Evolutionary conservation across 2,329 filamentous ascomycete genomes (phyloP).

Genomic region (Fusarium albosuccineum): DNA sequence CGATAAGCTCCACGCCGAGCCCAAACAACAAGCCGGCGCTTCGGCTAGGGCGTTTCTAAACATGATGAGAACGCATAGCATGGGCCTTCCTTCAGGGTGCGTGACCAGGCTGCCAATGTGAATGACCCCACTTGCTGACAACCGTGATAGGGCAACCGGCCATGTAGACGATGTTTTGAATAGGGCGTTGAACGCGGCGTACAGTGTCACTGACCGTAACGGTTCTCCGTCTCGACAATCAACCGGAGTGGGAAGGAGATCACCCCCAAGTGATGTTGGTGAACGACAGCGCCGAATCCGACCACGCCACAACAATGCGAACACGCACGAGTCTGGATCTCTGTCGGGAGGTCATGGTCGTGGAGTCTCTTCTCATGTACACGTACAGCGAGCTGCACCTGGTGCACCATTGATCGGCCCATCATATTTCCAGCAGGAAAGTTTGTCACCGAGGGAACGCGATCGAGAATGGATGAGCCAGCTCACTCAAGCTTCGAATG

Average conservation of each 20-base stretch:
- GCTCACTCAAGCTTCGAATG: conserved; percentile 5
- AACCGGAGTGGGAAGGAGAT: conserved; percentile 41
- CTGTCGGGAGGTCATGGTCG: conserved; percentile 15
- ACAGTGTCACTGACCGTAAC: conserved; percentile 30
- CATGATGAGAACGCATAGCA: conserved; percentile 48
- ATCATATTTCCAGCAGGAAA: conserved; percentile 21
- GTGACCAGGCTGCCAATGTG: conserved; percentile 4
- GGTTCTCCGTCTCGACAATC: conserved; percentile 29
- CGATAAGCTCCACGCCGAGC: conserved; percentile 69
- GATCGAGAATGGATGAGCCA: conserved; percentile 18
- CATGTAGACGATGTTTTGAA: conserved; percentile 39
- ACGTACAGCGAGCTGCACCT: conserved; percentile 9
- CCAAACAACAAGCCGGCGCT: conserved; percentile 37
- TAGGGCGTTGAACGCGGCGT: conserved; percentile 29
- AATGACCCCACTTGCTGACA: conserved; percentile 21
- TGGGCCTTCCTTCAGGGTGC: conserved; percentile 41
- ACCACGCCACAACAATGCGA: conserved; percentile 41
- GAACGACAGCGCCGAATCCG: conserved; percentile 49
- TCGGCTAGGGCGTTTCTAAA: conserved; percentile 48
- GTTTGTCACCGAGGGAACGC: conserved; percentile 14
- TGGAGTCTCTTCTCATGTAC: conserved; percentile 4
- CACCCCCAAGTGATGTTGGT: conserved; percentile 45
- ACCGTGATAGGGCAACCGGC: conserved; percentile 19
- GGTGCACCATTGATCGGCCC: conserved; percentile 10
- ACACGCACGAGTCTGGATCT: conserved; percentile 12